These are phyloP conservation scores for Sonneratia caseolaris DNA, from an alignment of 345 rosid genomes.

Conservation along the genomic window DNA sequence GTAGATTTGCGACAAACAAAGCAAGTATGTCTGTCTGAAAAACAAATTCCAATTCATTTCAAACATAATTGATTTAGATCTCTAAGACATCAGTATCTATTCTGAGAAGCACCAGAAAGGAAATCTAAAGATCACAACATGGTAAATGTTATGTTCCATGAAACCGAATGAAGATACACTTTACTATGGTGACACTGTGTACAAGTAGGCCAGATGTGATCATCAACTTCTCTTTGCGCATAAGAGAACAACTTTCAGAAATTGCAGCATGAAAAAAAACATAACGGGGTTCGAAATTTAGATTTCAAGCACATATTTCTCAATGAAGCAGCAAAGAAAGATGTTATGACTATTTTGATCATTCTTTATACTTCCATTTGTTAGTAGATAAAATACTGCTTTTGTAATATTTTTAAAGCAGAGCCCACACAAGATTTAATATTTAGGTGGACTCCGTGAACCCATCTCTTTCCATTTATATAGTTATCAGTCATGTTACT, in stretches of 20 bases:
- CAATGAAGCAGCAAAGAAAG: neutral
- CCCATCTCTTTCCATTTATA: neutral
- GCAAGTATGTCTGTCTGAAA: conserved; percentile 50
- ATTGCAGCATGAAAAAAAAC: neutral
- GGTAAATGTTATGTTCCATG: neutral
- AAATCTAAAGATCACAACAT: neutral
- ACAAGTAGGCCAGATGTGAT: neutral
- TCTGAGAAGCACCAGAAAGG: neutral
- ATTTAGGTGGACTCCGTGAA: neutral
- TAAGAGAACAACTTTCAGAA: neutral
- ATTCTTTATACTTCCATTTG: neutral
- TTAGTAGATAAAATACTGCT: neutral
- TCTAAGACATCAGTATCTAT: too few species aligned
- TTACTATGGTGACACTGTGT: neutral
- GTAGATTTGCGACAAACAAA: conserved; percentile 27
- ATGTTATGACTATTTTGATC: neutral
- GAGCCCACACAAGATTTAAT: neutral
- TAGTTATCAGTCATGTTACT: neutral
- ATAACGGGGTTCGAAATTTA: neutral
- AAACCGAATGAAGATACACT: neutral
- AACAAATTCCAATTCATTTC: neutral
- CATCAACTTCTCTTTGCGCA: neutral
- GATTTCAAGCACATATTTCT: neutral
- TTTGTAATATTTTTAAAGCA: neutral
- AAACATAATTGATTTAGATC: neutral